These are phyloP conservation scores for Colletotrichum simmondsii DNA, from an alignment of 2,329 filamentous ascomycete genomes.

Conservation along the genomic window DNA sequence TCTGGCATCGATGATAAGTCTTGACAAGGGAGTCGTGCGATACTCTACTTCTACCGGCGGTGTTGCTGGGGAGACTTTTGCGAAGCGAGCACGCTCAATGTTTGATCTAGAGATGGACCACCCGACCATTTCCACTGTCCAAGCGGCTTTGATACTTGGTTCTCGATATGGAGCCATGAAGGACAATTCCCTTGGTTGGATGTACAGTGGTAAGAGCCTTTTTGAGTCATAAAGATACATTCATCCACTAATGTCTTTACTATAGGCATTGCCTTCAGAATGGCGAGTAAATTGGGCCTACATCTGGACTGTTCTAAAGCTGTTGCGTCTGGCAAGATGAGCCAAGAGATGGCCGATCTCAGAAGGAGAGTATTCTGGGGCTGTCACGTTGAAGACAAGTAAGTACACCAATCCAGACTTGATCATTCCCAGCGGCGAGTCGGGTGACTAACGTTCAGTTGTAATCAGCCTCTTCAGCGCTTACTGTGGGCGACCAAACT, in stretches of 20 bases:
- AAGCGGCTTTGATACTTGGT: conserved; percentile 14
- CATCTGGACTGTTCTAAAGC: conserved; percentile 21
- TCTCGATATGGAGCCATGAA: conserved; percentile 13
- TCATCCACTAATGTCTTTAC: not conserved
- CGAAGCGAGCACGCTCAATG: conserved; percentile 4
- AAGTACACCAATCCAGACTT: not conserved
- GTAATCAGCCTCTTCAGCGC: conserved; percentile 15
- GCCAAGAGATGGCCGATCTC: not conserved
- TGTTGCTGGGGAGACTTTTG: conserved; percentile 12
- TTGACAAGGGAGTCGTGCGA: conserved; percentile 18
- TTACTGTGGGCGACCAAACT: conserved; percentile 1
- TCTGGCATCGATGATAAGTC: conserved; percentile 27
- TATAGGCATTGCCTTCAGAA: conserved; percentile 20
- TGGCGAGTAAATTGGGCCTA: conserved; percentile 7
- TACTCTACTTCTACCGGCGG: conserved; percentile 17
- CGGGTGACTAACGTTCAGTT: not conserved
- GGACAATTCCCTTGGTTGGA: conserved; percentile 8
- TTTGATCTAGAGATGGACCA: conserved; percentile 3
- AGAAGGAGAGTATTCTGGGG: conserved; percentile 28
- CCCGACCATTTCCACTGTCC: conserved; percentile 14
- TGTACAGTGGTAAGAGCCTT: conserved; percentile 18
- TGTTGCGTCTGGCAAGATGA: conserved; percentile 9
- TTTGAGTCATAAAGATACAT: too few species aligned
- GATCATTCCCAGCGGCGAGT: accelerated
- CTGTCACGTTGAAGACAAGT: conserved; percentile 21